Base-by-base conservation (phyloP, 1,284 basidiomycete genomes). In the Baeospora myosura region DNA sequence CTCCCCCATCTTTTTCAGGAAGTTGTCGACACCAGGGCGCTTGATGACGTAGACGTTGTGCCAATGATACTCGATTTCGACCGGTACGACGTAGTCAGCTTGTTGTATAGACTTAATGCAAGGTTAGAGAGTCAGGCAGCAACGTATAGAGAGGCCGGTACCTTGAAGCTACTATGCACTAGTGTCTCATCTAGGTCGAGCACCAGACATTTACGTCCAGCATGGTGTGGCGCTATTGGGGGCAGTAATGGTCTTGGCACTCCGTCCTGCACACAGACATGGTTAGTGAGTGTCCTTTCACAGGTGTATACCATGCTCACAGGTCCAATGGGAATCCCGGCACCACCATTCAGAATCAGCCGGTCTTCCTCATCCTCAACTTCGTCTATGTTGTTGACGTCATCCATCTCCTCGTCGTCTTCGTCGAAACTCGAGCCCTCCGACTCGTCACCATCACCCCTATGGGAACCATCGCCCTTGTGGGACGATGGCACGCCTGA, bases 21-120 rank as follows among this genome's bases (percentile, higher is more conserved):
- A 99, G 58, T 84, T 85, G 65, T 99, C 95, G 20, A 99, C 96
- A 5, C 95, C 95, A 2, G 95, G 95, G 36, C 95, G 83, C 66
- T 99, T 99, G 64, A 99, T 92, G 31, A 98, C 96, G 64, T 98
- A 98, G 47, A 98, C 92, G 56, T 98, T 98, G 63, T 99, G 95
- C 72, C 88, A 90, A 54, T 95, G 84, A 49, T 90, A 93, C 60
- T 99, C 96, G 51, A 99, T 99, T 65, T 98, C 96, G 36, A 98
- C 95, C 1, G 96, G 96, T 0, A 98, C 95, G 48, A 98, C 89
- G 62, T 94, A 99, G 66, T 98, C 96, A 26, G 95, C 92, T 53
- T 92, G 85, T 49, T 87, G 89, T 56, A 97, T 90, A 51, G 93
- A 88, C 92, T 95, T 25, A 37, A 42, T 36, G 41, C 38, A 41